Percentiles rank a stretch among this genome's conserved stretches.
Conservation (phyloP, 2,329 filamentous ascomycete genomes). For the Talaromyces amestolkiae region DNA sequence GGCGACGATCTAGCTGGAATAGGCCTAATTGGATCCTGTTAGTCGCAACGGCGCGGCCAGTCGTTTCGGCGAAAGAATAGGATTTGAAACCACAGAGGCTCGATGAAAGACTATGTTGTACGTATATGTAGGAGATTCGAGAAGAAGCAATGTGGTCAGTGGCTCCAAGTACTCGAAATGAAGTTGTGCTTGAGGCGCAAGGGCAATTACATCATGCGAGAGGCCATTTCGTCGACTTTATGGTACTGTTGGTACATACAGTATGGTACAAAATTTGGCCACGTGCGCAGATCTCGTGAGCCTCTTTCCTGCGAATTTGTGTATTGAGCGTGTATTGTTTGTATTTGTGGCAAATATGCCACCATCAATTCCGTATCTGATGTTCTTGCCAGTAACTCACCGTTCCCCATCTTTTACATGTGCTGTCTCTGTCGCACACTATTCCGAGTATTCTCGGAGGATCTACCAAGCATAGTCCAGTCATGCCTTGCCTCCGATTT, state of each 20-base stretch:
- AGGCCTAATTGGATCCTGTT: background rate
- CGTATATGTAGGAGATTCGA: background rate
- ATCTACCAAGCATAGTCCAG: slow-evolving; percentile 1
- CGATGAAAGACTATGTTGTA: background rate
- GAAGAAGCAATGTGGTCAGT: background rate
- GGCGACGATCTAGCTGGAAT: slow-evolving; percentile 8
- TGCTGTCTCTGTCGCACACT: background rate
- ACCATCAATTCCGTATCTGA: background rate
- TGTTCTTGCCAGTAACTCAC: background rate
- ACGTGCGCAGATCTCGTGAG: slow-evolving; percentile 11
- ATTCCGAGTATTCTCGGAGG: background rate
- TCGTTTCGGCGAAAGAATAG: background rate
- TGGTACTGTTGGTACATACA: background rate
- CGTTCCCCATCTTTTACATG: background rate
- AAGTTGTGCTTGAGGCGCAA: slow-evolving; percentile 1
- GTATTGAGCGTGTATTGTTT: background rate
- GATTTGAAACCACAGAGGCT: background rate
- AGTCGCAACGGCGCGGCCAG: slow-evolving; percentile 13
- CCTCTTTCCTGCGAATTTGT: background rate
- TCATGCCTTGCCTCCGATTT: slow-evolving; percentile 2
- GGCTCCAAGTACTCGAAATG: background rate
- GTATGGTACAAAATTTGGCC: slow-evolving; percentile 8
- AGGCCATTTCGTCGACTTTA: background rate
- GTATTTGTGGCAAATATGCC: background rate
- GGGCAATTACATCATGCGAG: slow-evolving; percentile 6